Evolutionary conservation across 2,329 filamentous ascomycete species (phyloP).

Genomic region (Ophiostoma sp.): DNA sequence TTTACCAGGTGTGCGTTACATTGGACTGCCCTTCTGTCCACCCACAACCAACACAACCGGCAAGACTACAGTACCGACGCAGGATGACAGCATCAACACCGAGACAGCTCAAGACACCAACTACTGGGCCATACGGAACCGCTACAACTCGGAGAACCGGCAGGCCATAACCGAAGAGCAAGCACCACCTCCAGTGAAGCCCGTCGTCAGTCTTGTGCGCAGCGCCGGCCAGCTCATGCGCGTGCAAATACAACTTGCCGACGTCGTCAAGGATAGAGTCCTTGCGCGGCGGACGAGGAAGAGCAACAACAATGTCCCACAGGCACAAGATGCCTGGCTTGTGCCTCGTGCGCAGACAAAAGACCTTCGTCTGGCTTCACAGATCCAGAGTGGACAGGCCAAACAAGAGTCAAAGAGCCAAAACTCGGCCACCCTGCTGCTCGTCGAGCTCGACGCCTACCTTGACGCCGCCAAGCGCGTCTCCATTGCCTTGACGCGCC

Average conservation of each 20-base stretch:
- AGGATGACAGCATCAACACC: neutral
- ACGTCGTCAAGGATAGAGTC: slow-evolving; percentile 52
- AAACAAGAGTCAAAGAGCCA: neutral
- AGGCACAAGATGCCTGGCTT: slow-evolving; percentile 25
- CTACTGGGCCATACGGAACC: slow-evolving; percentile 10
- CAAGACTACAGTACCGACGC: neutral
- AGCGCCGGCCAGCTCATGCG: slow-evolving; percentile 56
- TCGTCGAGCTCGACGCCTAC: slow-evolving; percentile 74
- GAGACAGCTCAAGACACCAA: neutral
- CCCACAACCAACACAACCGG: neutral
- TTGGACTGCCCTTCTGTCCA: slow-evolving; percentile 5
- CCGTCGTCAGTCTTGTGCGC: slow-evolving; percentile 18
- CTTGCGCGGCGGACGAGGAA: neutral
- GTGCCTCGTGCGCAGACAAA: slow-evolving; percentile 24
- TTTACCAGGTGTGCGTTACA: neutral
- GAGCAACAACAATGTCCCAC: neutral
- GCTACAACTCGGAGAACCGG: neutral
- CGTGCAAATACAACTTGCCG: slow-evolving; percentile 74
- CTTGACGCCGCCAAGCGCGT: slow-evolving; percentile 59
- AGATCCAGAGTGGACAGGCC: neutral
- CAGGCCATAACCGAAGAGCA: slow-evolving; percentile 29
- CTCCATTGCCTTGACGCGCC: slow-evolving; percentile 23
- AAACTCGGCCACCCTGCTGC: slow-evolving; percentile 44
- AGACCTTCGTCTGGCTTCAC: slow-evolving; percentile 13
- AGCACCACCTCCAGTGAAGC: slow-evolving; percentile 13